Evolutionary conservation across 1,284 basidiomycete species (phyloP), one percentile per base, ranked within the genome.

Genomic region (Austroboletus novae-zelandiae): DNA sequence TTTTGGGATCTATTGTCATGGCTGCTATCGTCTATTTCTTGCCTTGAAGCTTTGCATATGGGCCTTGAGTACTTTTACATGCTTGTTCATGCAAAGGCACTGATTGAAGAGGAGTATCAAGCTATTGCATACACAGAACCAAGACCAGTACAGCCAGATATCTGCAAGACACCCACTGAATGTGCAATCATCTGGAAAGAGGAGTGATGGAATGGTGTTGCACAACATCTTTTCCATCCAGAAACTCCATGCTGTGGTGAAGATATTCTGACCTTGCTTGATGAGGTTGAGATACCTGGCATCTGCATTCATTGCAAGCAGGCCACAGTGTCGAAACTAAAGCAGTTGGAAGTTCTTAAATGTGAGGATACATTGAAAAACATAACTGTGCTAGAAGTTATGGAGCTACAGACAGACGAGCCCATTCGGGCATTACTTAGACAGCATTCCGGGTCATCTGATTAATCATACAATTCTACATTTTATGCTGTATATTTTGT

Each of bases 101-200:
- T 31, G 10, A 37, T 53, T 2, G 42, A 50, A 6, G 48, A 53
- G 10, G 3, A 53, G 2, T 36, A 40, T 7, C 29, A 14, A 1
- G 48, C 45, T 8, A 39, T 53, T 17, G 40, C 43, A 17, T 53
- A 50, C 37, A 47, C 42, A 3, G 47, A 50, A 10, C 42, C 48
- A 1, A 31, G 8, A 1, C 32, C 34, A 0, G 25, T 6, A 9
- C 52, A 37, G 5, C 29, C 44, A 11, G 11, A n/a, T n/a, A 25
- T 3, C 0, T 53, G 52, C 20, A 32, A 9, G 25, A 47, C 37
- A 4, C 45, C 36, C 1, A 1, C n/a, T 4, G 17, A n/a, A 25
- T 53, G 48, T 23, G 14, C 23, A 14, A 2, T 5, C 1, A 15
- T 32, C 6, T 53, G 48, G 45, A 47, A 37, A n/a, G 42, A 47